phyloP scores from a whole-genome alignment of 129 eudicot genomes.

The Pulicaria dysenterica region DNA sequence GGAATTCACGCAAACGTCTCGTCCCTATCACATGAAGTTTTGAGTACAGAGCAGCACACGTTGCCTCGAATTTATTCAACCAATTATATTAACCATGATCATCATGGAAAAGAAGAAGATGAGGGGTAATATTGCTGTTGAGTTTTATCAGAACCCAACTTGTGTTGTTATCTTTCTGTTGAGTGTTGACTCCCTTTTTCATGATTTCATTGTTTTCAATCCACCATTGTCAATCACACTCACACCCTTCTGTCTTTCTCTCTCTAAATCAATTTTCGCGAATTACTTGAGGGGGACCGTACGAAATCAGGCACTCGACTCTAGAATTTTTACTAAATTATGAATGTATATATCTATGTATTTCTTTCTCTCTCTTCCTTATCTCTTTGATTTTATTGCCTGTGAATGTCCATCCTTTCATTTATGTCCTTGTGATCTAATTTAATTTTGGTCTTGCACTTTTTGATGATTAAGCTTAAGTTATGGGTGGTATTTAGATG shows the following conservation, averaged over 20 bases:
- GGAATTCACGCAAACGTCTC: conserved; percentile 44
- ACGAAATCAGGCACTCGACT: conserved; percentile 35
- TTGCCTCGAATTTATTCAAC: conserved; percentile 29
- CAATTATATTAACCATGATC: conserved; percentile 40
- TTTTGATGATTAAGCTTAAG: conserved; percentile 34
- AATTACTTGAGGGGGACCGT: conserved; percentile 31
- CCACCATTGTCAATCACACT: conserved; percentile 32
- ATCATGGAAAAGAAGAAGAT: conserved; percentile 26
- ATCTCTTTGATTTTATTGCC: conserved; percentile 42
- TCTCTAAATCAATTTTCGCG: conserved; percentile 20
- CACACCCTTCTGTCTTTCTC: conserved; percentile 28
- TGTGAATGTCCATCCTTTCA: conserved; percentile 33
- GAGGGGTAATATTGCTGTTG: conserved; percentile 22
- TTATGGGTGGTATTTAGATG: conserved; percentile 6
- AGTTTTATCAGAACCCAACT: conserved; percentile 37
- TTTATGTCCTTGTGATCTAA: conserved; percentile 37
- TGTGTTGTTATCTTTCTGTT: conserved; percentile 6
- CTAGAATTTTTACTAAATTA: conserved; percentile 35
- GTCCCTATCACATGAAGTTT: conserved; percentile 58
- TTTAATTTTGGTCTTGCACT: conserved; percentile 27
- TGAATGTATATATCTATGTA: conserved; percentile 5
- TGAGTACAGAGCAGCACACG: conserved; percentile 2
- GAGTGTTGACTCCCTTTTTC: conserved; percentile 33
- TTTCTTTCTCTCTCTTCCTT: conserved; percentile 45
- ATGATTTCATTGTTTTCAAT: conserved; percentile 27